A percentile compares a stretch with the other conserved stretches of the same genome.
These are phyloP conservation scores for Chlorella variabilis DNA, from an alignment of 163 green algal species.

Conservation along the genomic window DNA sequence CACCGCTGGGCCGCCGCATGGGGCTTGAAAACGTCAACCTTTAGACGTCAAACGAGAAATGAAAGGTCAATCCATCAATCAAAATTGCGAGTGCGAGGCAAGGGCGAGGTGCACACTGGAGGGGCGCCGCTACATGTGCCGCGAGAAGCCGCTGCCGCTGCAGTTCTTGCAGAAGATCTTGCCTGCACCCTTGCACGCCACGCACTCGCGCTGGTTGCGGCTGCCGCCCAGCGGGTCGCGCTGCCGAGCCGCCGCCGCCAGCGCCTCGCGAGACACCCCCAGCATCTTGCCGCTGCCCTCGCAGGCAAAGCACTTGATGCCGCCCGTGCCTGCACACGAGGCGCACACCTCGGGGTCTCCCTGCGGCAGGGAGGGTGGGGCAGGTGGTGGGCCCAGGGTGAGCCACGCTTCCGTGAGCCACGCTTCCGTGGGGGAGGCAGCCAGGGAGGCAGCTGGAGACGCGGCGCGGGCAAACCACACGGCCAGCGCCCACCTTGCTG, in stretches of 20 bases:
- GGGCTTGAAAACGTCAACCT: no score
- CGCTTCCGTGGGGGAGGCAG: no score
- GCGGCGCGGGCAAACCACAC: no score
- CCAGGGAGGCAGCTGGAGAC: no score
- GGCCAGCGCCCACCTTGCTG: constrained; percentile 1
- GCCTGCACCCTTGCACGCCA: constrained; percentile 32
- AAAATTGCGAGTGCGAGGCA: no score
- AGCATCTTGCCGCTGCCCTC: constrained; percentile 52
- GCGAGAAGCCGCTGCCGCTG: constrained; percentile 26
- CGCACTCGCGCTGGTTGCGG: constrained; percentile 28
- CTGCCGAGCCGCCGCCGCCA: not conserved
- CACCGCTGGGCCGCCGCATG: no score
- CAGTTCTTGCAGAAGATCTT: constrained; percentile 32
- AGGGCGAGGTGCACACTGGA: no score
- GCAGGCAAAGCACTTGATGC: constrained; percentile 67
- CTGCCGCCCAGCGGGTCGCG: not conserved
- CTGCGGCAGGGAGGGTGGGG: no score
- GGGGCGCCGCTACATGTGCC: not conserved
- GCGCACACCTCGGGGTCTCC: constrained; percentile 59
- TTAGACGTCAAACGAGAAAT: no score
- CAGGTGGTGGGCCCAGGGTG: no score
- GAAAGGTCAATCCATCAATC: no score
- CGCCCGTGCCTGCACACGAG: constrained; percentile 56
- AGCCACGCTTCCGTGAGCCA: no score
- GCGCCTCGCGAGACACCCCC: not conserved